Base-by-base conservation (phyloP, 2,329 filamentous ascomycete genomes). In the Aureobasidium vineae region DNA sequence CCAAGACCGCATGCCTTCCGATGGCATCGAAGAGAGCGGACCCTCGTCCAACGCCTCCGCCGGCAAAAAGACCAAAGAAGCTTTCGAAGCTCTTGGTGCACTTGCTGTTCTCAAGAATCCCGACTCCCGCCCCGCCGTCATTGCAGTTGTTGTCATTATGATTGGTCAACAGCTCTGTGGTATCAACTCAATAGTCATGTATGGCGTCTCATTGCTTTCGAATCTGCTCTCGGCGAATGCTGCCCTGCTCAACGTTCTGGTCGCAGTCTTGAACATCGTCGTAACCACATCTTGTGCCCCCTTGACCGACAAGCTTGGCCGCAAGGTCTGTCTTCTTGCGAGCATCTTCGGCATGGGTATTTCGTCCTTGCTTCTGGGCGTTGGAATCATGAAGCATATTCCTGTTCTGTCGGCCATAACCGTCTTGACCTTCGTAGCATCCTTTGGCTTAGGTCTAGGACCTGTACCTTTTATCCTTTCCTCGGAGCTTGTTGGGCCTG, bases 161-260 rank as follows among this genome's bases (percentile, higher is more conserved):
- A 84, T 93, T 67, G 89, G 91, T 0, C 95, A 98, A 76, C 95
- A 99, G 76, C 83, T 97, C 43, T 94, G 90, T 67, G 94, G 80
- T 69, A 94, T 98, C 80, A 98, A 99, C 84, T 94, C 90, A 67
- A 94, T 98, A 74, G 90, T 98, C 78, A 97, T 99, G 93, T 99
- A 99, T 78, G 96, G 93, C 2, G 95, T 98, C 6, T 92, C 91
- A 0, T 86, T 99, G 1, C 85, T 99, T 16, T 87, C 90, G 38
- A 87, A 88, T 69, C 84, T 98, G 1, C 85, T 99, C 0, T 90
- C 91, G 3, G 86, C 92, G 54, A 92, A 88, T 69, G 94, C 93
- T 0, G 89, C 90, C 0, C 80, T 96, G 1, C 84, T 99, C 63
- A 96, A 94, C 65, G 94, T 98, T 68, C 79, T 90, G 65, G 92